Evolutionary conservation across 805 yeast genomes (phyloP), one percentile per base, ranked within the genome.

Genomic region (Ogataea ganodermae): DNA sequence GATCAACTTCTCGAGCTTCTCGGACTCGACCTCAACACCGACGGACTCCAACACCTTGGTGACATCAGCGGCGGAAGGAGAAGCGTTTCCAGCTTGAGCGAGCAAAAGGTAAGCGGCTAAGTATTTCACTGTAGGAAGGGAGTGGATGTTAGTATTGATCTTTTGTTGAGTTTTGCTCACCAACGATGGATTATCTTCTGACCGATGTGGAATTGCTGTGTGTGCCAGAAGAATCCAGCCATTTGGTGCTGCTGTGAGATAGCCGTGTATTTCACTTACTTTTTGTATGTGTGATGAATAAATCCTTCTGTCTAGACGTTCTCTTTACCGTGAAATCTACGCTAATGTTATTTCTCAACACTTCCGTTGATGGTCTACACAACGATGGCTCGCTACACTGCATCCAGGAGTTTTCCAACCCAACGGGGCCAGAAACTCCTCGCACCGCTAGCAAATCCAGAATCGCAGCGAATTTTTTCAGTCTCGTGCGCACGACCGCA

Each of bases 31-130:
- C 69, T 86, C 95, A 66, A 80, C 78, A 72, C 90, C 90, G 57
- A 85, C 89, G 50, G 92, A 69, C 68, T 81, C 81, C 67, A 87
- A 76, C 61, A 86, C 80, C 56, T 82, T 58, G 71, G 85, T 73
- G 75, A 86, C 78, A 75, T 85, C 89, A 60, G 84, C 76, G 63
- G 86, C 87, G 58, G 91, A 74, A 74, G 95, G 94, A 65, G 87
- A 58, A 68, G 86, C 73, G 79, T 83, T 85, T 76, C 92, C 94
- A 75, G 91, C 89, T 76, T 86, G 87, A 69, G 76, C 85, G 73
- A 87, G 84, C 77, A 87, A 83, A 76, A 87, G 84, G 81, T 87
- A 87, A 78, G 95, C 92, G 78, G 95, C 95, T 79, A 87, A 80
- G 84, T 87, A 87, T 79, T 86, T 87, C 94, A 87, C 81, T 76